Evolutionary conservation across 768 basidiomycete genomes (phyloP).

Genomic region (Porphyrellus cyaneotinctus): DNA sequence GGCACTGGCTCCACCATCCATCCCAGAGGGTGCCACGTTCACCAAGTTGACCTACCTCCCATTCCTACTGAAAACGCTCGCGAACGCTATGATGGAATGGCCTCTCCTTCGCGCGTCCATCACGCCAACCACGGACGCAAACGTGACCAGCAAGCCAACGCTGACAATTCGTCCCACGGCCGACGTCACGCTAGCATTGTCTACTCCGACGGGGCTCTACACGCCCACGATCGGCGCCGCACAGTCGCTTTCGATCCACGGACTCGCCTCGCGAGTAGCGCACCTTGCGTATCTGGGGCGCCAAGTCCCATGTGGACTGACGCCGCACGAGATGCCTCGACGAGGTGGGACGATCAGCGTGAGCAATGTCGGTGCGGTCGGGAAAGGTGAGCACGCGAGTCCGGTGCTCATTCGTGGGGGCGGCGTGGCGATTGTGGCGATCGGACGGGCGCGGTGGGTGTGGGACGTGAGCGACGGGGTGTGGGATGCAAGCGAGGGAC

Average conservation of each 20-base stretch:
- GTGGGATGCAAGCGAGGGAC: slow-evolving; percentile 11
- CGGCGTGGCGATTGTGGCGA: slow-evolving; percentile 79
- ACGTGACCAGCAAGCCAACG: slow-evolving; percentile 47
- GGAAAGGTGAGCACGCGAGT: slow-evolving; percentile 61
- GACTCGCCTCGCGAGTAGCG: slow-evolving; percentile 56
- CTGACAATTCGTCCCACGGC: slow-evolving; percentile 69
- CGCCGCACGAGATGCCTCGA: slow-evolving; percentile 64
- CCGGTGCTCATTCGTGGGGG: slow-evolving; percentile 81
- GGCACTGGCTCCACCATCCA: slow-evolving; percentile 36
- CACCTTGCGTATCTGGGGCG: slow-evolving; percentile 63
- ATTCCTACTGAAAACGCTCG: slow-evolving; percentile 77
- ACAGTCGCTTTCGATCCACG: slow-evolving; percentile 54
- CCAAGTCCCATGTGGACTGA: slow-evolving; percentile 61
- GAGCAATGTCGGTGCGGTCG: slow-evolving; percentile 81
- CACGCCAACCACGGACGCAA: slow-evolving; percentile 36
- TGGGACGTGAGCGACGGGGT: slow-evolving; percentile 58
- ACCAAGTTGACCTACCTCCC: slow-evolving; percentile 76
- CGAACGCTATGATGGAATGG: slow-evolving; percentile 78
- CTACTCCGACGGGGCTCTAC: slow-evolving; percentile 80
- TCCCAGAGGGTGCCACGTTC: slow-evolving; percentile 55
- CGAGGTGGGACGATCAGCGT: slow-evolving; percentile 78
- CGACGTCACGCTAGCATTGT: slow-evolving; percentile 74
- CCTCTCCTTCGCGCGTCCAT: slow-evolving; percentile 78
- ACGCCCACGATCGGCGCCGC: slow-evolving; percentile 64
- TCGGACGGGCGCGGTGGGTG: slow-evolving; percentile 75